Percentiles rank a stretch among this genome's conserved stretches.
Conservation (phyloP, 371 early-diverging fungal genomes). For the Phascolomyces articulosus region DNA sequence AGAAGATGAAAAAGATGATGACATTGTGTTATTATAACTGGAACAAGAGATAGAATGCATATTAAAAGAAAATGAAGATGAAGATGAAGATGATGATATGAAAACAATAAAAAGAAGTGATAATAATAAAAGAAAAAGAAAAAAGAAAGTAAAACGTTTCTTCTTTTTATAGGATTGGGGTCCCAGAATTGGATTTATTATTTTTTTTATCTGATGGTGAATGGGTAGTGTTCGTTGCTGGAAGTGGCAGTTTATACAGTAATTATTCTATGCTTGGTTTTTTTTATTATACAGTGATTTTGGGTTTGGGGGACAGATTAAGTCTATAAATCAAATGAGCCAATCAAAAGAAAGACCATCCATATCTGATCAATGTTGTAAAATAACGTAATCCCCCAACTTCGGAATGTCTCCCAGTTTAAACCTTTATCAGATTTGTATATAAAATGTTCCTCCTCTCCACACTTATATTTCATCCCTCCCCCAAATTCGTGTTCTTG, state of each 20-base stretch:
- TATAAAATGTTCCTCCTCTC: neutral
- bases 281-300: no score
- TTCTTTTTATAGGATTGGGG: no score
- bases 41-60: neutral
- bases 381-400: neutral
- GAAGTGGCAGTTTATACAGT: no score
- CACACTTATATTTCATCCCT: neutral
- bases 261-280: no score
- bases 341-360: neutral
- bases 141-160: neutral
- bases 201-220: neutral
- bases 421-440: neutral
- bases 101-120: no score
- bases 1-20: neutral
- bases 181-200: no score
- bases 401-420: conserved; percentile 1
- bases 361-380: neutral
- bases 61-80: neutral
- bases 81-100: neutral
- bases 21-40: neutral
- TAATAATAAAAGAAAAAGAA: neutral
- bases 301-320: no score
- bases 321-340: neutral
- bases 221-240: no score
- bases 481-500: neutral